Base-by-base conservation (phyloP, 2,329 filamentous ascomycete genomes). In the Cucurbitaria berberidis region DNA sequence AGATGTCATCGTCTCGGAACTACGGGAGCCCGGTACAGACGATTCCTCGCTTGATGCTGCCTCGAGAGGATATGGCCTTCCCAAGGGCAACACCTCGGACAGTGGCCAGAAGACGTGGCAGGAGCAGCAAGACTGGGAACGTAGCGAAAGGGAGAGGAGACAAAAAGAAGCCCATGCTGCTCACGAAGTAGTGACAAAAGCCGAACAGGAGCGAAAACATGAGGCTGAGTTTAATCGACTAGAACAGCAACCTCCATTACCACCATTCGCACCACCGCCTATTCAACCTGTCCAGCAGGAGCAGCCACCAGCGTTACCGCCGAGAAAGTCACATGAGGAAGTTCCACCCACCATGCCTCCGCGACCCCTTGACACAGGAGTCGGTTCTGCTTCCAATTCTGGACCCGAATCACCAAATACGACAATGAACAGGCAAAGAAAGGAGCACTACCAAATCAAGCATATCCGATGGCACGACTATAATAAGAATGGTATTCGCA, bases 401-500 rank as follows among this genome's bases (percentile, higher is more conserved):
- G 70, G 64, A 9, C 59, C 70, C 2, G 77, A 80, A 45, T 77
- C 76, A 3, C 76, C 78, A 3, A 69, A 68, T 8, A 75, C 76
- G 3, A 64, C 58, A 15, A 74, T 76, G 56, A 74, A 74, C 49
- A 64, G 69, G 48, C 81, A 86, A 60, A 75, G 82, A 55, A 81
- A 80, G 51, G 92, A 97, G 74, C 95, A 91, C 0, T 98, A 99
- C 67, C 89, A 92, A 50, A 93, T 98, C 72, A 96, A 96, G 71
- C 92, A 93, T 55, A 88, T 98, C 57, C 87, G 85, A 55, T 98
- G 93, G 93, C 81, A 87, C 54, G 91, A 97, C 71, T 75, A 80
- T 2, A 83, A 72, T 10, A 80, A 82, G 0, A 72, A 80, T 1
- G 81, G 83, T n/a, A 85, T 90, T 32, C 83, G 91, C 38, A 82